Conservation (phyloP, 2,329 filamentous ascomycete species). For the Trichophaea hybrida region DNA sequence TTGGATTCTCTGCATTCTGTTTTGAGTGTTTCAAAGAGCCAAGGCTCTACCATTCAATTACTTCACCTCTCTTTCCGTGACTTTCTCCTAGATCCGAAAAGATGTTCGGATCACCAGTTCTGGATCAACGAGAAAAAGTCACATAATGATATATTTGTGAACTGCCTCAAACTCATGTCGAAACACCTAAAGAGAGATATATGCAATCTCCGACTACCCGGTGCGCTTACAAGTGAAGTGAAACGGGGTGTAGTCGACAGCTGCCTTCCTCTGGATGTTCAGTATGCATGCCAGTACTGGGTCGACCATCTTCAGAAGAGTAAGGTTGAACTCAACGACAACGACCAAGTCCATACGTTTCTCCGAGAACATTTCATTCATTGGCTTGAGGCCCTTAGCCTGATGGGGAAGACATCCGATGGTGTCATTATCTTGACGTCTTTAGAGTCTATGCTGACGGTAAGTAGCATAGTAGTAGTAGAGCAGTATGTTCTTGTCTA, state of each 20-base stretch:
- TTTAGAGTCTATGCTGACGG: not conserved
- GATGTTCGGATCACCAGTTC: constrained; percentile 12
- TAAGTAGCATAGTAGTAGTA: not conserved
- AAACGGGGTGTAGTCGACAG: constrained; percentile 7
- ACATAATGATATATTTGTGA: constrained; percentile 13
- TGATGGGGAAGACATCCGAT: constrained; percentile 9
- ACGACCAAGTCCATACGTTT: constrained; percentile 13
- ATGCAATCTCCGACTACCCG: constrained; percentile 18
- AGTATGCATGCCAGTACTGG: constrained; percentile 27
- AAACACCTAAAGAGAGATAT: no score
- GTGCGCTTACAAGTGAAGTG: constrained; percentile 8
- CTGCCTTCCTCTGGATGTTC: constrained; percentile 19
- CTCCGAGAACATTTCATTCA: constrained; percentile 19
- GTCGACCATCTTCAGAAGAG: constrained; percentile 20
- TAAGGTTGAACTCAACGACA: not conserved
- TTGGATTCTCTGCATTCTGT: constrained; percentile 25
- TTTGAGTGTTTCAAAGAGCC: constrained; percentile 19
- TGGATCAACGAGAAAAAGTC: constrained; percentile 16
- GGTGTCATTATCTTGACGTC: not conserved
- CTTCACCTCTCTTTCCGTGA: constrained; percentile 28
- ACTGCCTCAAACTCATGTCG: constrained; percentile 16
- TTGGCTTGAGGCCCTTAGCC: constrained; percentile 23
- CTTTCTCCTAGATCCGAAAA: constrained; percentile 24
- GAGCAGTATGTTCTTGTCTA: not conserved
- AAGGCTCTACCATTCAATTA: constrained; percentile 11